These are phyloP conservation scores for Diplosphaera chodatii DNA, from an alignment of 139 green algal species.

Conservation along the genomic window DNA sequence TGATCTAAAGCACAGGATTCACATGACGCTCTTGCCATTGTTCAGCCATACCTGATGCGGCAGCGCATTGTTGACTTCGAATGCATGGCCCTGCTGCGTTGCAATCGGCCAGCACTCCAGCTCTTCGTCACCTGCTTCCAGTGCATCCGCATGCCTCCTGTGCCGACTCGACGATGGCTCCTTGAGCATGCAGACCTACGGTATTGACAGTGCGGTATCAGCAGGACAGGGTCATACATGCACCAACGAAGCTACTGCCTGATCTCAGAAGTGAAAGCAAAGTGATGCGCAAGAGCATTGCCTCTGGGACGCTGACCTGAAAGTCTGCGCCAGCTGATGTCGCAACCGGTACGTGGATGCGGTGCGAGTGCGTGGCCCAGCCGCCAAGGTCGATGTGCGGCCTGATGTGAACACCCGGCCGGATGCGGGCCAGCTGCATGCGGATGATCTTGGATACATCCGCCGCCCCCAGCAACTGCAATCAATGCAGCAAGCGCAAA, in stretches of 20 bases:
- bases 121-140: too few species aligned
- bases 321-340: slow-evolving; percentile 1
- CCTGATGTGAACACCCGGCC: slow-evolving; percentile 31
- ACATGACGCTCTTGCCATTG: too few species aligned
- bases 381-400: slow-evolving; percentile 53
- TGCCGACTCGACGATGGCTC: too few species aligned
- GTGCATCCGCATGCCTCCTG: too few species aligned
- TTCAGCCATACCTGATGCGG: slow-evolving; percentile 23
- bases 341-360: slow-evolving; percentile 53
- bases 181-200: too few species aligned
- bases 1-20: too few species aligned
- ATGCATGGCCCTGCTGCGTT: slow-evolving; percentile 51
- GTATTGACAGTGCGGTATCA: too few species aligned
- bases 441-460: slow-evolving; percentile 60
- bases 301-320: not conserved
- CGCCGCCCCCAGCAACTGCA: slow-evolving; percentile 38
- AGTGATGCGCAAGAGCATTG: not conserved
- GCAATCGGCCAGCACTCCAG: slow-evolving; percentile 17
- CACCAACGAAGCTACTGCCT: too few species aligned
- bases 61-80: slow-evolving; percentile 65
- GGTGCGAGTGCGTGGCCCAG: slow-evolving; percentile 48
- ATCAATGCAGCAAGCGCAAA: too few species aligned
- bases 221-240: too few species aligned
- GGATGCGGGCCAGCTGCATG: slow-evolving; percentile 62
- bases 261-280: too few species aligned